phyloP scores from a whole-genome alignment of 345 rosid species.

The Hevea brasiliensis region DNA sequence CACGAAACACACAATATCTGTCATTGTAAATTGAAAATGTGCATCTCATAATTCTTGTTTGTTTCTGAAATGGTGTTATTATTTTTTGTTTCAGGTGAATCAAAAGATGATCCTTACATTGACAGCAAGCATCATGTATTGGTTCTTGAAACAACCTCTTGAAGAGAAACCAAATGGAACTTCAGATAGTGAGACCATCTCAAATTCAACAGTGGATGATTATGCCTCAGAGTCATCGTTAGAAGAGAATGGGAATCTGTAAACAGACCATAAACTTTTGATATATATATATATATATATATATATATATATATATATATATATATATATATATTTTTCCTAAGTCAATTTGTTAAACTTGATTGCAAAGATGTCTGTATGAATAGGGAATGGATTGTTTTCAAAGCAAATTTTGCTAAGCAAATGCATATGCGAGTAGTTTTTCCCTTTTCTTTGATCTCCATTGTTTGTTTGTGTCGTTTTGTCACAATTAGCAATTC shows the following conservation, averaged over 20 bases:
- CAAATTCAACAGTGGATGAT: slow-evolving; percentile 78
- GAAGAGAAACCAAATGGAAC: slow-evolving; percentile 56
- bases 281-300: no score
- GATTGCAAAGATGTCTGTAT: slow-evolving; percentile 33
- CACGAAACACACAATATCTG: no score
- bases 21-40: no score
- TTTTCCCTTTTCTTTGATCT: neutral
- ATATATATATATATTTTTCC: no score
- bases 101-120: slow-evolving; percentile 96
- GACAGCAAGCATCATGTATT: slow-evolving; percentile 90
- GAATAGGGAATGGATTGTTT: slow-evolving; percentile 30
- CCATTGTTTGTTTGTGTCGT: no score
- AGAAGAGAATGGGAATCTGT: slow-evolving; percentile 50
- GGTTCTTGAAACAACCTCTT: slow-evolving; percentile 82
- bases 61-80: neutral
- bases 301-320: no score
- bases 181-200: slow-evolving; percentile 70
- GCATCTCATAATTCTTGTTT: slow-evolving; percentile 7
- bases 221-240: slow-evolving; percentile 75
- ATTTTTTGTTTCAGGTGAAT: slow-evolving; percentile 57
- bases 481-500: no score
- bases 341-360: slow-evolving; percentile 14
- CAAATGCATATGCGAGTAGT: slow-evolving; percentile 37
- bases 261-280: neutral
- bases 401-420: slow-evolving; percentile 40